Conservation (phyloP, 2,329 filamentous ascomycete species). For the Beauveria pseudobassiana region DNA sequence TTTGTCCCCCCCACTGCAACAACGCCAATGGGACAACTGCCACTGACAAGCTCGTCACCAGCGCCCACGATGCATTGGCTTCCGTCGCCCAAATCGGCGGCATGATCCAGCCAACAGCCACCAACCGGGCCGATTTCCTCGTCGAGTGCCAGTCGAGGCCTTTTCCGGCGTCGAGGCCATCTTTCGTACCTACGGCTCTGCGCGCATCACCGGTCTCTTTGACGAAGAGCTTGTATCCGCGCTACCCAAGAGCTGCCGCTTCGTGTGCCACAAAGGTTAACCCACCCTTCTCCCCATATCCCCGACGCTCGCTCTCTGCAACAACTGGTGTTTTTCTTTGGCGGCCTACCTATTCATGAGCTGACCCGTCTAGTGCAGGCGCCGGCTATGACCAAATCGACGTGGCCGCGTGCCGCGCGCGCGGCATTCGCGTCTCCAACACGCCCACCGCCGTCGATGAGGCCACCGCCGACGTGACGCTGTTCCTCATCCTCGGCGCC, state of each 20-base stretch:
- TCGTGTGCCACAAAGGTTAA: conserved; percentile 54
- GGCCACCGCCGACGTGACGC: conserved; percentile 71
- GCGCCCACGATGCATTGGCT: conserved; percentile 60
- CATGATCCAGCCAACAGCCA: conserved; percentile 54
- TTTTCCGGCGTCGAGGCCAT: conserved; percentile 58
- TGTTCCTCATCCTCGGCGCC: conserved; percentile 76
- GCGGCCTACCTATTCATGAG: neutral
- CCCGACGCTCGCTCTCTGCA: neutral
- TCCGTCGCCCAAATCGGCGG: conserved; percentile 54
- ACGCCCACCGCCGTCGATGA: conserved; percentile 76
- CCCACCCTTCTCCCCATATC: too few relatives aligned
- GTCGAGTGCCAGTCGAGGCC: conserved; percentile 55
- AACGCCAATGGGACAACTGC: neutral
- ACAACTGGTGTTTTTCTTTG: neutral
- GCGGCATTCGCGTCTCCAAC: conserved; percentile 66
- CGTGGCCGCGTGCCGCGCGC: conserved; percentile 60
- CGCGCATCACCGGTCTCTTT: conserved; percentile 57
- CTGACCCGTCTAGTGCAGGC: conserved; percentile 35
- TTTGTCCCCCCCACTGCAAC: conserved; percentile 18
- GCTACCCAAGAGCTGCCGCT: conserved; percentile 46
- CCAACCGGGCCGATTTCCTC: conserved; percentile 59
- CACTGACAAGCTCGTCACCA: conserved; percentile 24
- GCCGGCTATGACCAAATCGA: conserved; percentile 84
- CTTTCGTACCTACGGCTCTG: conserved; percentile 65
- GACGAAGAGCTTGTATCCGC: conserved; percentile 61